These are phyloP conservation scores for Euphorbia lathyris DNA, from an alignment of 345 rosid species.

Conservation along the genomic window DNA sequence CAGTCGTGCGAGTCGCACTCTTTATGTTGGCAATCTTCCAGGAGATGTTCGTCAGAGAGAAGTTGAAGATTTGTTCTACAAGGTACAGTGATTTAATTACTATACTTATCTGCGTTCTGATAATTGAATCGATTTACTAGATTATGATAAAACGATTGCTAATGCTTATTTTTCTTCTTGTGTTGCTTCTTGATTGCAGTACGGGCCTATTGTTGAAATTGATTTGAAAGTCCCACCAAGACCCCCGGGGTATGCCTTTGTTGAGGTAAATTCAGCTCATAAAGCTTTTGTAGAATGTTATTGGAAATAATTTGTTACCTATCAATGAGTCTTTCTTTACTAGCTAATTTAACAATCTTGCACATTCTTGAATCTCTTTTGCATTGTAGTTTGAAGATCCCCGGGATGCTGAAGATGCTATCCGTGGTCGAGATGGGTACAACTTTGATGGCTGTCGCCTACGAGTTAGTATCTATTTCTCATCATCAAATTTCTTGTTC, in stretches of 20 bases:
- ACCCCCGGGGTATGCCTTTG: constrained; percentile 96
- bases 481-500: constrained; percentile 1
- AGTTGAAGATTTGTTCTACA: constrained; percentile 96
- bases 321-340: neutral
- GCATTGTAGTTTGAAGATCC: constrained; percentile 74
- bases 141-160: neutral
- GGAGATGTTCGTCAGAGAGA: constrained; percentile 93
- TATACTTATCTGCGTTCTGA: neutral
- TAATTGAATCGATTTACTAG: neutral
- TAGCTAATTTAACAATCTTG: neutral
- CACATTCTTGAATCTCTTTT: neutral
- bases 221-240: constrained; percentile 96
- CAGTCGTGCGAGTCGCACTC: constrained; percentile 80
- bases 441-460: constrained; percentile 86
- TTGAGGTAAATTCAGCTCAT: constrained; percentile 66
- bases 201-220: constrained; percentile 80
- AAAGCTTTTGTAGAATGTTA: neutral
- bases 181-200: constrained; percentile 43
- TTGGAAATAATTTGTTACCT: neutral
- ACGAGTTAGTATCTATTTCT: constrained; percentile 45
- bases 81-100: constrained; percentile 39
- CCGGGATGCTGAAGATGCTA: constrained; percentile 98
- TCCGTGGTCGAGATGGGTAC: constrained; percentile 94
- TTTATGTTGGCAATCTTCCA: constrained; percentile 97
- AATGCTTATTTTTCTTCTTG: neutral